Conservation (phyloP, 169 alveolate genomes). For the Babesia divergens region DNA sequence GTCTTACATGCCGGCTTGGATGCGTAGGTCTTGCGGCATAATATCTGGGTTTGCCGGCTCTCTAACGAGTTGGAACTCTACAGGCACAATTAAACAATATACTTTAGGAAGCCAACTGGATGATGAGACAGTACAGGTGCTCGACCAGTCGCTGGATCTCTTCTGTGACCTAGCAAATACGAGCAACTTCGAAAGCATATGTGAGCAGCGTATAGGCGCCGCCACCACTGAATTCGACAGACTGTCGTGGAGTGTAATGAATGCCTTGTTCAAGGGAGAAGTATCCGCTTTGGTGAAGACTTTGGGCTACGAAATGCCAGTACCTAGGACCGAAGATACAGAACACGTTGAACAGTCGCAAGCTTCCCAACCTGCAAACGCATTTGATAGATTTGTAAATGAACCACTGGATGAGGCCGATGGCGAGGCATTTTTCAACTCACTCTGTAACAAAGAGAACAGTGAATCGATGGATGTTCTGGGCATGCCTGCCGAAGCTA, state of each 20-base stretch:
- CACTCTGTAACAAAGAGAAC: constrained; percentile 3
- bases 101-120: constrained; percentile 33
- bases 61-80: constrained; percentile 39
- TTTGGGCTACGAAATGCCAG: constrained; percentile 26
- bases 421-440: constrained; percentile 59
- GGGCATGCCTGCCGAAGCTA: neutral
- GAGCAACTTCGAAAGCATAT: constrained; percentile 8
- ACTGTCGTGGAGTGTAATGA: constrained; percentile 67
- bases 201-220: constrained; percentile 17
- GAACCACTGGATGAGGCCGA: constrained; percentile 37
- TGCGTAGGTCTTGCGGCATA: constrained; percentile 23
- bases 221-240: constrained; percentile 53
- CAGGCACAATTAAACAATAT: constrained; percentile 30
- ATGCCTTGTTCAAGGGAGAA: constrained; percentile 14
- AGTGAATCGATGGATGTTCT: neutral
- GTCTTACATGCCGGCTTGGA: constrained; percentile 55
- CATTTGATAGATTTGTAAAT: neutral
- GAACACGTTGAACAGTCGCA: neutral
- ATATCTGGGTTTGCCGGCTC: constrained; percentile 55
- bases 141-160: constrained; percentile 38
- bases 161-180: constrained; percentile 32
- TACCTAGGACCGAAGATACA: neutral
- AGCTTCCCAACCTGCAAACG: neutral
- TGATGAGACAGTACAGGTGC: constrained; percentile 11
- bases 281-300: constrained; percentile 6